Base-by-base conservation (phyloP, 2,329 filamentous ascomycete species). In the Alternaria sp. region DNA sequence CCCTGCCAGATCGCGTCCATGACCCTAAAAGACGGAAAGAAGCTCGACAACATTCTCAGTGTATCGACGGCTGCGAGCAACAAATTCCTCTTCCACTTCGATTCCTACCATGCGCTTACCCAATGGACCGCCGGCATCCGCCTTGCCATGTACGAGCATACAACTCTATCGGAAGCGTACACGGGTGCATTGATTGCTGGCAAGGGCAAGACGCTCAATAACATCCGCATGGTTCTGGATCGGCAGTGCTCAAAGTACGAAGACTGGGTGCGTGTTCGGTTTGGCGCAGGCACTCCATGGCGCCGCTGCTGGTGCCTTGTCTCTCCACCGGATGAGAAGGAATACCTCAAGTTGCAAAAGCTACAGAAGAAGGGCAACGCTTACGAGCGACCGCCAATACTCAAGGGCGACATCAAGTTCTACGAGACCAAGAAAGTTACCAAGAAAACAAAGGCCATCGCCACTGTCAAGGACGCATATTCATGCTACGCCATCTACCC, bases 101-200 rank as follows among this genome's bases (percentile, higher is more conserved):
- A 96, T 77, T 97, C 94, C 0, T 88, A 94, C 66, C 91, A 96
- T 73, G 96, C 94, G 0, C 82, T 99, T 54, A 90, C 93, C 3
- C 93, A 98, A 79, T 99, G 95, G 95, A 97, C 95, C 1, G 90
- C 95, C 14, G 92, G 90, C 42, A 98, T 99, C 67, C 88, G 95
- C 45, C 86, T 99, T 23, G 86, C 94, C 70, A 96, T 98, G 86
- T 98, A 89, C 76, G 95, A 99, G 80, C 91, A 98, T 72, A 88
- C 93, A 1, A 92, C 92, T 0, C 82, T 99, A 33, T 94, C 98
- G 74, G 95, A 99, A 79, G 93, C 95, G 1, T 99, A 99, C 75
- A 99, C 95, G 0, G 95, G 95, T 6, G 94, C 94, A 21, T 82
- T 99, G 42, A 95, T 99, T 72, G 95, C 95, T 10, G 95, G 93